Conservation (phyloP, 768 basidiomycete genomes). For the Cystobasidium onofrii region DNA sequence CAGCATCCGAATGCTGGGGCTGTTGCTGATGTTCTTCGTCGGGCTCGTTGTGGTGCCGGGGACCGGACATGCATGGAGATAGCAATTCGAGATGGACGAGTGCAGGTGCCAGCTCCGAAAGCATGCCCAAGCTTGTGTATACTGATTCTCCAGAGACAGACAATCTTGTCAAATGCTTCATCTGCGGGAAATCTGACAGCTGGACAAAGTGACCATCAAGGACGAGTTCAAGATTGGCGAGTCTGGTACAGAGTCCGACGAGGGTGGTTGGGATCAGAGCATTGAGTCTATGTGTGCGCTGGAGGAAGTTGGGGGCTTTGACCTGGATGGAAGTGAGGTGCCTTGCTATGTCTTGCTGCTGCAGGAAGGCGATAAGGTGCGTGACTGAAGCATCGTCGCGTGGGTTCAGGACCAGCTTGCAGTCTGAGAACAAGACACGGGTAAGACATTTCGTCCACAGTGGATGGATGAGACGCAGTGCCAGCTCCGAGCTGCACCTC, state of each 20-base stretch:
- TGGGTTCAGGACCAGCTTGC: slow-evolving; percentile 13
- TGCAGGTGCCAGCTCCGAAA: neutral
- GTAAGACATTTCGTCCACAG: neutral
- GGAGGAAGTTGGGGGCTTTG: slow-evolving; percentile 19
- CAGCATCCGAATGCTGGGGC: neutral
- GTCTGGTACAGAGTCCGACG: neutral
- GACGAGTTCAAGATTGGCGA: slow-evolving; percentile 9
- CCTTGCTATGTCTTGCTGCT: neutral
- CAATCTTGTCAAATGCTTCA: neutral
- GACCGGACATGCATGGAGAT: neutral
- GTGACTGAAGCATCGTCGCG: slow-evolving; percentile 2
- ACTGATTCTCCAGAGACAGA: slow-evolving; percentile 7
- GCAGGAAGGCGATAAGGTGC: neutral
- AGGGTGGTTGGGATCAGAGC: neutral
- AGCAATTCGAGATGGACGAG: slow-evolving; percentile 12
- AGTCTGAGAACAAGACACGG: slow-evolving; percentile 2
- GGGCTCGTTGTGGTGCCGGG: neutral
- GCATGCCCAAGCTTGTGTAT: neutral
- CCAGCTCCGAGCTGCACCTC: neutral
- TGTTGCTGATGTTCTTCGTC: neutral
- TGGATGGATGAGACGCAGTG: slow-evolving; percentile 22
- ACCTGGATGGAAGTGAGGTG: slow-evolving; percentile 17
- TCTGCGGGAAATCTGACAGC: neutral
- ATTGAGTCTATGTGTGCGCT: slow-evolving; percentile 10
- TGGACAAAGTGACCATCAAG: slow-evolving; percentile 28